phyloP scores from a whole-genome alignment of 2,329 filamentous ascomycete genomes.

The Sphaerulina musiva region DNA sequence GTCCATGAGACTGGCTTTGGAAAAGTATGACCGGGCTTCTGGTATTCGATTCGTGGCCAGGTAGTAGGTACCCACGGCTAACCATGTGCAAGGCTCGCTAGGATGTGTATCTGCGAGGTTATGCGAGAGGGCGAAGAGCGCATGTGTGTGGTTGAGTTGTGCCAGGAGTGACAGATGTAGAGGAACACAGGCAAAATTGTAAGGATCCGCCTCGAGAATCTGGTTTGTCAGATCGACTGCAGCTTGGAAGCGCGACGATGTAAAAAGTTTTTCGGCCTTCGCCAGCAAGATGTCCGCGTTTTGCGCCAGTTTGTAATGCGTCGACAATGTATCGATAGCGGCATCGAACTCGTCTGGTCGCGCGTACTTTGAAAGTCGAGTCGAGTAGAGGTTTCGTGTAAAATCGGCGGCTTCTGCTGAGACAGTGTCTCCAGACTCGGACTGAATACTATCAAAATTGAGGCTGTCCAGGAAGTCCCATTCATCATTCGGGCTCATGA shows the following conservation, averaged over 20 bases:
- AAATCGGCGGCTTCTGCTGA: conserved; percentile 88
- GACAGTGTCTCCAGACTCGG: conserved; percentile 50
- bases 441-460: conserved; percentile 77
- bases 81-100: conserved; percentile 83
- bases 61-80: conserved; percentile 94
- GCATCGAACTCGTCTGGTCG: conserved; percentile 75
- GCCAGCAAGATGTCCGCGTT: conserved; percentile 90
- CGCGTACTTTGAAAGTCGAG: conserved; percentile 88
- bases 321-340: conserved; percentile 83
- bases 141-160: conserved; percentile 78
- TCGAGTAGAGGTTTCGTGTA: conserved; percentile 93
- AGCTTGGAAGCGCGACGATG: conserved; percentile 86
- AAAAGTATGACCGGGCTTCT: conserved; percentile 91
- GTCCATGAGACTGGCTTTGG: conserved; percentile 95
- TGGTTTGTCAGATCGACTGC: conserved; percentile 76
- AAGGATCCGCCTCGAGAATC: conserved; percentile 75
- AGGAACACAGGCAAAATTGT: conserved; percentile 84
- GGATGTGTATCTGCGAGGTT: conserved; percentile 88
- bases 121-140: conserved; percentile 85
- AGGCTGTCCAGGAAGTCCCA: conserved; percentile 82
- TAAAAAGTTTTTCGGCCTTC: conserved; percentile 85
- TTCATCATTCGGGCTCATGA: conserved; percentile 84
- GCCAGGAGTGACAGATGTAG: conserved; percentile 86
- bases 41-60: conserved; percentile 81
- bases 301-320: conserved; percentile 78